phyloP scores from a whole-genome alignment of 208 protist genomes.

The Acanthamoeba quina region DNA sequence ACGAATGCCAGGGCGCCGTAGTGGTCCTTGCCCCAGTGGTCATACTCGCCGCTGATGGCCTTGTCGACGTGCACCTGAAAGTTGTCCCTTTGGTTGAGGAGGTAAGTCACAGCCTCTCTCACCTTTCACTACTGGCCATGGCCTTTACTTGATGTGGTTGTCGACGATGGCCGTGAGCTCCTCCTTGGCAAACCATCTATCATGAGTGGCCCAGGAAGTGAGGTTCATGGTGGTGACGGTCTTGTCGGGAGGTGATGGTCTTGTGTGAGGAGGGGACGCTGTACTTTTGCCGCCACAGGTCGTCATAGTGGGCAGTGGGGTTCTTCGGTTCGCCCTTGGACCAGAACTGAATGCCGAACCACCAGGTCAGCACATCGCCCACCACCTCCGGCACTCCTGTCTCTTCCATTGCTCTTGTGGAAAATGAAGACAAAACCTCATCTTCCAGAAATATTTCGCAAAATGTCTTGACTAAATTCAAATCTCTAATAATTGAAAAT shows the following conservation, averaged over 20 bases:
- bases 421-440: no score
- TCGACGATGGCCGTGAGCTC: slow-evolving; percentile 32
- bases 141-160: slow-evolving; percentile 1
- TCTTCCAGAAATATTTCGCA: no score
- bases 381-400: not conserved
- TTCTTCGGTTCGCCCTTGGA: slow-evolving; percentile 24
- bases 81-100: not conserved
- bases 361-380: slow-evolving; percentile 49
- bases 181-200: slow-evolving; percentile 70
- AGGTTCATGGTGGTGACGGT: no score
- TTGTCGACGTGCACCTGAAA: slow-evolving; percentile 6
- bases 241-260: no score
- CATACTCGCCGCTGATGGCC: slow-evolving; percentile 1
- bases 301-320: slow-evolving; percentile 57
- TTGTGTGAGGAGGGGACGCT: no score
- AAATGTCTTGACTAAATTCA: no score
- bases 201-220: no score
- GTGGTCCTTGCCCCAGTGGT: slow-evolving; percentile 29
- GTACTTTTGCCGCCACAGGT: slow-evolving; percentile 60
- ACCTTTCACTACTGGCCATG: no score
- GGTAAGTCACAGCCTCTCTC: not conserved
- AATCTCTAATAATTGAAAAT: no score
- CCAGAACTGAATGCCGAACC: slow-evolving; percentile 63
- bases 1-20: slow-evolving; percentile 38
- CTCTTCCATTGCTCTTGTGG: no score